Conservation (phyloP, 306 rosid species). For the Trichosanthes truncata region DNA sequence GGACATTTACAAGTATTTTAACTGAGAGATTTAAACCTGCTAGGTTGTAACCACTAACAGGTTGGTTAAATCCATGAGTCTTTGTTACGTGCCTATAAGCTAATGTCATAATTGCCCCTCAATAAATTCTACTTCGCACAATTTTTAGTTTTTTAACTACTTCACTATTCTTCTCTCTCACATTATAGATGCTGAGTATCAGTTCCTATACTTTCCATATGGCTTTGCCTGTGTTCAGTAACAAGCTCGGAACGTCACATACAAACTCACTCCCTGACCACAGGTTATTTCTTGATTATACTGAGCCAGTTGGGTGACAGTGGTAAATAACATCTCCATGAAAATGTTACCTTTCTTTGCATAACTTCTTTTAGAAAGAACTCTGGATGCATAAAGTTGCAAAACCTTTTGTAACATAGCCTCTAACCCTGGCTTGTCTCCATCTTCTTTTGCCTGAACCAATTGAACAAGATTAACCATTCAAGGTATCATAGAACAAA, state of each 20-base stretch:
- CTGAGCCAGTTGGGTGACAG: background rate
- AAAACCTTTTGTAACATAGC: slow-evolving; percentile 93
- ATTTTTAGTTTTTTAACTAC: background rate
- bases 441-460: slow-evolving; percentile 85
- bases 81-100: background rate
- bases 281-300: background rate
- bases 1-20: background rate
- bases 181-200: background rate
- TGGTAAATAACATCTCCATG: background rate
- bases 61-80: background rate
- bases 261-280: background rate
- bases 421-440: slow-evolving; percentile 93
- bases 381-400: slow-evolving; percentile 79
- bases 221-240: background rate
- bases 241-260: background rate
- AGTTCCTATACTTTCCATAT: background rate
- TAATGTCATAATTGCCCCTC: background rate
- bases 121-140: background rate
- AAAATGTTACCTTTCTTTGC: slow-evolving; percentile 50
- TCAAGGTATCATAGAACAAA: background rate
- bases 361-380: slow-evolving; percentile 78
- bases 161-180: background rate
- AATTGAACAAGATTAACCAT: slow-evolving; percentile 14
- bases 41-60: background rate
- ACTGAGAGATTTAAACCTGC: background rate